Evolutionary conservation across 2,329 filamentous ascomycete species (phyloP).

Genomic region (Diaporthe sp.): DNA sequence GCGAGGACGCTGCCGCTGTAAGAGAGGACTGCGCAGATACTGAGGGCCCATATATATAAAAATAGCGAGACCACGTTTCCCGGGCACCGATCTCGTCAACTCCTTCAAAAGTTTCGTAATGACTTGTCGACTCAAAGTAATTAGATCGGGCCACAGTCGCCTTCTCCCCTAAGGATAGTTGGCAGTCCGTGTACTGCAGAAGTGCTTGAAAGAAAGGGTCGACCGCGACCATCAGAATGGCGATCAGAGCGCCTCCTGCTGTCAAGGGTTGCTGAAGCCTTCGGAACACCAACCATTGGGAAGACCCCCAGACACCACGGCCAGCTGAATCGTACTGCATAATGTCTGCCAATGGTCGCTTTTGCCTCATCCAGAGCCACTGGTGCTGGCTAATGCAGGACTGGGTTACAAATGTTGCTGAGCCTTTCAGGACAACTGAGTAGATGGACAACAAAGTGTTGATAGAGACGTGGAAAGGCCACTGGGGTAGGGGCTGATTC

Average conservation of each 20-base stretch:
- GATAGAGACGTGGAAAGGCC: not conserved
- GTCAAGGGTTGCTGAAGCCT: not conserved
- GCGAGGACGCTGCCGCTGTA: not conserved
- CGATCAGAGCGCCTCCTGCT: not conserved
- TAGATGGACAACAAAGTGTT: not conserved
- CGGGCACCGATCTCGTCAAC: too few species aligned
- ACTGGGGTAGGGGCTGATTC: not conserved
- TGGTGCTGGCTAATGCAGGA: not conserved
- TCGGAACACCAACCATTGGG: not conserved
- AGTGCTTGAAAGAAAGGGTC: not conserved
- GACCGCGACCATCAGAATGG: not conserved
- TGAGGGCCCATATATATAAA: rapidly evolving
- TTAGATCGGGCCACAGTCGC: not conserved
- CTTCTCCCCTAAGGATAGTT: not conserved
- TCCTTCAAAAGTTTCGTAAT: too few species aligned
- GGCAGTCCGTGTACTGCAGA: not conserved
- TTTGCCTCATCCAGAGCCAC: not conserved
- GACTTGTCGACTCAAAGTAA: not conserved
- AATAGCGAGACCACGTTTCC: not conserved
- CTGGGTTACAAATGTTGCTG: not conserved
- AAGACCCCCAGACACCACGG: not conserved
- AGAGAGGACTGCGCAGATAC: not conserved
- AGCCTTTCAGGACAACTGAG: not conserved
- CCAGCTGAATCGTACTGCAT: not conserved
- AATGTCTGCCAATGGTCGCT: not conserved